Conservation (phyloP, 768 basidiomycete genomes). For the Trametes gibbosa region DNA sequence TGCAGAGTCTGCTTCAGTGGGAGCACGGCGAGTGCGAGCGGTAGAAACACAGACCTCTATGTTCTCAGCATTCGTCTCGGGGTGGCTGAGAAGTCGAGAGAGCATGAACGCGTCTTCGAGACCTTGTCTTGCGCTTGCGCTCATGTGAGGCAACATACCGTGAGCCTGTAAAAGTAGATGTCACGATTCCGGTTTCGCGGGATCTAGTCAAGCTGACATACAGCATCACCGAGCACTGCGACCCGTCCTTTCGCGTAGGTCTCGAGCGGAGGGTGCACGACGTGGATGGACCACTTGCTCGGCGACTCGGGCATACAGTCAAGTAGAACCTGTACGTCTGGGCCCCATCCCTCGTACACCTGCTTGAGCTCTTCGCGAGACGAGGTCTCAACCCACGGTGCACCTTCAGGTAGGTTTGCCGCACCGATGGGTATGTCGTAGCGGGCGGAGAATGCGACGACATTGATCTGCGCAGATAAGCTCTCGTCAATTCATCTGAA, state of each 20-base stretch:
- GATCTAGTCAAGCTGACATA: background rate
- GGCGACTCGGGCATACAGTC: conserved; percentile 40
- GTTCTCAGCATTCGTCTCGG: conserved; percentile 37
- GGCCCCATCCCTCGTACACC: conserved; percentile 44
- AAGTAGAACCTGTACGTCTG: conserved; percentile 41
- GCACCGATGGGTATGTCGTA: conserved; percentile 23
- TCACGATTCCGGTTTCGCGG: too few species aligned
- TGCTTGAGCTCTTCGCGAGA: conserved; percentile 37
- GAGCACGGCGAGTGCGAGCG: too few species aligned
- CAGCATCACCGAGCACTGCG: background rate
- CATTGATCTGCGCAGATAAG: conserved; percentile 32
- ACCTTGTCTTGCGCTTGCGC: conserved; percentile 58
- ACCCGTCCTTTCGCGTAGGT: conserved; percentile 40
- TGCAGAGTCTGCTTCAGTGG: conserved; percentile 22
- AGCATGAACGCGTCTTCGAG: conserved; percentile 54
- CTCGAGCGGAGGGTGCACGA: conserved; percentile 42
- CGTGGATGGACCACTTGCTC: conserved; percentile 54
- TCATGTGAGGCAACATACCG: conserved; percentile 57
- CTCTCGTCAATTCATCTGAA: background rate
- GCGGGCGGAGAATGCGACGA: conserved; percentile 40
- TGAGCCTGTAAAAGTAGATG: conserved; percentile 36
- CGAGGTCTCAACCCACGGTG: conserved; percentile 39
- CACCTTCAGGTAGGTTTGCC: background rate
- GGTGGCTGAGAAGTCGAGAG: conserved; percentile 43
- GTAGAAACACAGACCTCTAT: conserved; percentile 35